Base-by-base conservation (phyloP, 140 eudicot genomes). In the Cichorium intybus region DNA sequence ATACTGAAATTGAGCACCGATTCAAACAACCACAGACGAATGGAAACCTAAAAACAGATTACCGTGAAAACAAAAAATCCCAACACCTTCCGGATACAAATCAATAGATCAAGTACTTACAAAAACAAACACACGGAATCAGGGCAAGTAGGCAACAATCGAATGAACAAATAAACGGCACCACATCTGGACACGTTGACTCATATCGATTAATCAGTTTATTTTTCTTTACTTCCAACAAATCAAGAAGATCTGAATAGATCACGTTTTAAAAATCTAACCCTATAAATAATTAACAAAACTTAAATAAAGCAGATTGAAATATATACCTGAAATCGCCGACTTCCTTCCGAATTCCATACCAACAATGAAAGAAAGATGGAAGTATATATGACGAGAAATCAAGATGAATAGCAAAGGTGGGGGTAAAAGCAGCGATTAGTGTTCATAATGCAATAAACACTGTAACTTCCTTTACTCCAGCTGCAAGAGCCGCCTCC, bases 281-380 rank as follows among this genome's bases (percentile, higher is more conserved):
- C 3, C 5, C 47, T n/a, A 28, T 15, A 1, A 29, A 56, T 17
- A n/a, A n/a, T 26, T 29, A 6, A 49, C 21, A 1, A 56, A 1
- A 12, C 2, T 9, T 15, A 24, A 11, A 61, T 0, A 43, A 55
- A 33, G 10, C 1, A 71, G 76, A 70, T 29, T 1, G 2, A 18
- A 35, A 17, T 35, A 16, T 56, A n/a, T n/a, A 74, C 79, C 74
- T 4, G 35, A 15, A 20, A 34, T 33, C 68, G 60, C 56, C 33
- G 51, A 22, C 11, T 48, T 26, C n/a, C 8, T 9, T 28, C 16
- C 24, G 22, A 6, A 3, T n/a, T n/a, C n/a, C n/a, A n/a, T n/a
- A n/a, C 54, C 26, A 16, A 23, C 24, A 14, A 28, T 4, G 50
- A 50, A n/a, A 50, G 31, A 49, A 26, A 48, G 48, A 47, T 56